Base-by-base conservation (phyloP, 768 basidiomycete genomes). In the Rhodotorula graminis region DNA sequence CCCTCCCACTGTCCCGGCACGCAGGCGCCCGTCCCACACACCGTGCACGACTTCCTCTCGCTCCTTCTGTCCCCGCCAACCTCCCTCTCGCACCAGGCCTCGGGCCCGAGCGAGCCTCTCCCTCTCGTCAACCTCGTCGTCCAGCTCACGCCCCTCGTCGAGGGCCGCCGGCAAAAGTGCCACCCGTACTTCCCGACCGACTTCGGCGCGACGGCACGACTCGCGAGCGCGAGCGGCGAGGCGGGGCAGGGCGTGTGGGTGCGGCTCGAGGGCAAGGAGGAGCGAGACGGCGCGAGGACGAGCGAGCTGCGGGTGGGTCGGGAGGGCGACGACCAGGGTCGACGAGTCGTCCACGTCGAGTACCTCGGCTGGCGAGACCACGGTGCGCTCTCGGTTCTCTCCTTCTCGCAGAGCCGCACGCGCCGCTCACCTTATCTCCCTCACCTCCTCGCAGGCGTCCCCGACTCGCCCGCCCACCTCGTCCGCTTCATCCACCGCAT, bases 41-140 rank as follows among this genome's bases (percentile, higher is more conserved):
- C 91, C 0, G 84, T 85, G 0, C 89, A 93, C 77, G 82, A 90
- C 10, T 92, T 92, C 80, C 86, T 94, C 78, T 89, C 86, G 73
- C 80, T 89, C 60, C 83, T 92, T 72, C 79, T 70, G 84, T 85
- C 40, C 19, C 64, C 61, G 12, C 71, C 69, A 0, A 31, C 71
- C 7, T 82, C 82, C 1, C 33, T 64, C 25, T 52, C 70, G 18
- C 44, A 25, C 33, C 63, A 52, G 71, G 75, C 37, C 74, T 73
- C 27, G 33, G 66, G 46, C 33, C 37, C 58, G 10, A 80, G 81
- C 1, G 29, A 70, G 23, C 31, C 57, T 6, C 56, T 72, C 37
- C 75, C 79, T 19, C 75, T 74, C 21, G 42, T 73, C 53, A 65
- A 70, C 62, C 91, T 90, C 2, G 85, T 92, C 75, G 89, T 94